These are phyloP conservation scores for Termitomyces sp. DNA, from an alignment of 1,284 basidiomycete genomes.

Conservation along the genomic window DNA sequence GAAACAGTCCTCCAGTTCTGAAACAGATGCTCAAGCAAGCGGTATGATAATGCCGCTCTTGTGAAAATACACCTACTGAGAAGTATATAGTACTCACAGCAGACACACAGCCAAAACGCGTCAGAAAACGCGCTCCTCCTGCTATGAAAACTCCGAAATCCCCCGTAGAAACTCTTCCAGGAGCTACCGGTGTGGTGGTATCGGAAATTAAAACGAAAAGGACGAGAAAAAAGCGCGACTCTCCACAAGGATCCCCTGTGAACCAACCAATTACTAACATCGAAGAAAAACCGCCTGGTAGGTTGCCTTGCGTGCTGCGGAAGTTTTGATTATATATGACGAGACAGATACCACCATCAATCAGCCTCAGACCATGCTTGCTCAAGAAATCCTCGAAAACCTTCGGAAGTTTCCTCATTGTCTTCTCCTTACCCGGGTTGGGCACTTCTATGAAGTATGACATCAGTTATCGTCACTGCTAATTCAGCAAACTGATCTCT, in stretches of 20 bases:
- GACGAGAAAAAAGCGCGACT: conserved; percentile 4
- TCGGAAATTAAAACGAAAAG: background rate
- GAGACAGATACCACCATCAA: conserved; percentile 9
- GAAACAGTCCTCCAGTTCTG: background rate
- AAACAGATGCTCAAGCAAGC: background rate
- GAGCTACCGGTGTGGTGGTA: background rate
- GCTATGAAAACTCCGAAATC: background rate
- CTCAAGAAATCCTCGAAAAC: conserved; percentile 68
- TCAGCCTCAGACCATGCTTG: conserved; percentile 52
- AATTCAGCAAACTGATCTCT: background rate
- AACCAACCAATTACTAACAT: background rate
- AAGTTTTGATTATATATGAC: background rate
- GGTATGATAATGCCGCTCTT: background rate
- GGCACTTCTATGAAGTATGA: conserved; percentile 89
- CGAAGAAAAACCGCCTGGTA: background rate
- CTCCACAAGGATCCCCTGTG: background rate
- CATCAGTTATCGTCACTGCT: background rate
- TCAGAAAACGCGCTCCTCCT: conserved; percentile 4
- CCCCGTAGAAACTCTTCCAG: background rate
- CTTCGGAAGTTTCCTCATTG: conserved; percentile 80
- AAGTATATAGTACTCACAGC: background rate
- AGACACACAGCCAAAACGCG: conserved; percentile 13
- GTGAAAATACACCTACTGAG: background rate
- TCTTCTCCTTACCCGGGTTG: conserved; percentile 84
- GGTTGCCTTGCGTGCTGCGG: background rate